Conservation (phyloP, 768 basidiomycete species). For the Pseudohyphozyma bogoriensis region DNA sequence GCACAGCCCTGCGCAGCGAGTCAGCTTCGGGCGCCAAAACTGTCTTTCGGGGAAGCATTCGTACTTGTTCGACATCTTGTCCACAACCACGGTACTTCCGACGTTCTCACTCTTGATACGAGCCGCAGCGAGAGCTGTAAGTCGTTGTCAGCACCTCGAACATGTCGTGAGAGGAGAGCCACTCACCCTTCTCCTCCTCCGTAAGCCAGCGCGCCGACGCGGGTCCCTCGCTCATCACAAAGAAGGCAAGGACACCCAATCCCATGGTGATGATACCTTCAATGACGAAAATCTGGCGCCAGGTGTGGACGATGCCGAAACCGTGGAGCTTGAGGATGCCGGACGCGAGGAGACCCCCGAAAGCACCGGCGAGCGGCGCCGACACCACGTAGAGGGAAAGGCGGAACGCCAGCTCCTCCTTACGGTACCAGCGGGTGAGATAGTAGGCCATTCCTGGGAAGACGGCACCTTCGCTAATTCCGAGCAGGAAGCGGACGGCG, state of each 20-base stretch:
- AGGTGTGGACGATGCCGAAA: neutral
- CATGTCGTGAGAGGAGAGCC: neutral
- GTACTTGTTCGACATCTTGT: slow-evolving; percentile 21
- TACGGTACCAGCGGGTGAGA: slow-evolving; percentile 19
- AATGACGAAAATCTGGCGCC: slow-evolving; percentile 20
- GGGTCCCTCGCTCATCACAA: slow-evolving; percentile 20
- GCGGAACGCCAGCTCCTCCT: slow-evolving; percentile 29
- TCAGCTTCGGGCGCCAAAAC: no score
- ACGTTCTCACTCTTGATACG: slow-evolving; percentile 33
- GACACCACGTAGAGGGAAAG: slow-evolving; percentile 20
- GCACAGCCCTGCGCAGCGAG: neutral
- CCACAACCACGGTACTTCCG: slow-evolving; percentile 26
- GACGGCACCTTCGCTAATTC: slow-evolving; percentile 15
- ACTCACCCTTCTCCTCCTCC: slow-evolving; percentile 21
- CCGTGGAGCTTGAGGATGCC: slow-evolving; percentile 21
- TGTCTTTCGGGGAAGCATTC: slow-evolving; percentile 13
- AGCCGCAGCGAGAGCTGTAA: slow-evolving; percentile 11
- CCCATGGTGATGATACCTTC: slow-evolving; percentile 27
- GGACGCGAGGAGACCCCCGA: slow-evolving; percentile 33
- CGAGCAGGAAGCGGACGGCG: slow-evolving; percentile 22
- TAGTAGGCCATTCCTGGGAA: slow-evolving; percentile 26
- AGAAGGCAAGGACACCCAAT: slow-evolving; percentile 16
- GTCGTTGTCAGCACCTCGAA: neutral
- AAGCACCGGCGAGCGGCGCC: slow-evolving; percentile 19
- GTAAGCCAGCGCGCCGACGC: slow-evolving; percentile 25